These are phyloP conservation scores for Cladosporium sphaerospermum DNA, from an alignment of 2,329 filamentous ascomycete species.

Conservation along the genomic window DNA sequence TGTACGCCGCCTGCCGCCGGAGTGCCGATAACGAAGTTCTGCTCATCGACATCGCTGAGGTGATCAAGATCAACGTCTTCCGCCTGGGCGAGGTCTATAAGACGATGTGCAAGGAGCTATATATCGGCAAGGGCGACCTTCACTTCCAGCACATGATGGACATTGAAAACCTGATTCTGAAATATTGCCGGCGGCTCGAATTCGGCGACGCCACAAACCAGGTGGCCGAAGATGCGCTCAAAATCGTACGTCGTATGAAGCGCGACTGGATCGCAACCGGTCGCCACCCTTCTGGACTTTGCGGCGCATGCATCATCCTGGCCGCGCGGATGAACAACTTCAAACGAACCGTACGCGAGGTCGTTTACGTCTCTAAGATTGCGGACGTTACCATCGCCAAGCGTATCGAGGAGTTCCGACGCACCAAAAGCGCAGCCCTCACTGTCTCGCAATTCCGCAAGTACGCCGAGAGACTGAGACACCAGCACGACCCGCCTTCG, in stretches of 20 bases:
- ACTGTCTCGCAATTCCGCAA: constrained; percentile 81
- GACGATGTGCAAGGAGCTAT: constrained; percentile 61
- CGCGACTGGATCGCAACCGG: constrained; percentile 96
- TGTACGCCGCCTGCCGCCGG: constrained; percentile 82
- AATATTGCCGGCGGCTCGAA: constrained; percentile 86
- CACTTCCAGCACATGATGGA: constrained; percentile 57
- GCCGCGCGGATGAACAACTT: constrained; percentile 98
- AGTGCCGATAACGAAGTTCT: constrained; percentile 76
- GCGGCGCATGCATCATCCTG: constrained; percentile 87
- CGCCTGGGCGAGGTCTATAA: constrained; percentile 87
- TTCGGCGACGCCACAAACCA: constrained; percentile 76
- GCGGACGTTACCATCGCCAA: constrained; percentile 89
- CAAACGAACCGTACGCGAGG: constrained; percentile 81
- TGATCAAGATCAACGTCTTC: constrained; percentile 82
- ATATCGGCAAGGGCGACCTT: constrained; percentile 51
- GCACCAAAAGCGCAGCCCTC: constrained; percentile 75
- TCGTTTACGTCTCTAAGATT: constrained; percentile 97
- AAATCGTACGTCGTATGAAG: constrained; percentile 87
- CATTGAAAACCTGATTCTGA: constrained; percentile 82
- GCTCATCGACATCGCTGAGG: constrained; percentile 91
- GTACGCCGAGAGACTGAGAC: constrained; percentile 61
- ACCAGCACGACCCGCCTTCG: constrained; percentile 73
- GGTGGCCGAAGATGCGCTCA: constrained; percentile 81
- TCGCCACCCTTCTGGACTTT: constrained; percentile 85
- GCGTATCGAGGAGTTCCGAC: constrained; percentile 84